Conservation (phyloP, 257 asterid species). For the Salvia splendens region DNA sequence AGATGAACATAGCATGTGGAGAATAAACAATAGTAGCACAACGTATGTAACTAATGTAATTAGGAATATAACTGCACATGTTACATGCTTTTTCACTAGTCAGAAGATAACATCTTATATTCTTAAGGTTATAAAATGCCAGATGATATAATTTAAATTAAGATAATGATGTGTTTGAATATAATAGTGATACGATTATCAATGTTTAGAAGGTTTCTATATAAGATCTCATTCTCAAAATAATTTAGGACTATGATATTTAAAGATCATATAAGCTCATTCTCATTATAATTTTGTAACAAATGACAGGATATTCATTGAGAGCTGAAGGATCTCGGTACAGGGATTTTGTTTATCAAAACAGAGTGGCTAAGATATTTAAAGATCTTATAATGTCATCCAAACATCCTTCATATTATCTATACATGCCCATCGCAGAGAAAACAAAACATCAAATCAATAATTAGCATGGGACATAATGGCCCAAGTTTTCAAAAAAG, state of each 20-base stretch:
- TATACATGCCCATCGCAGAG: not conserved
- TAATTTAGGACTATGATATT: not conserved
- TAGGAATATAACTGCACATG: not conserved
- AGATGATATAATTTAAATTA: constrained; percentile 1
- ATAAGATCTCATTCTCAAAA: constrained; percentile 16
- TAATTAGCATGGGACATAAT: constrained; percentile 5
- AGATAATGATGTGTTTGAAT: not conserved
- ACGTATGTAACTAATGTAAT: not conserved
- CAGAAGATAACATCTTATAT: constrained; percentile 4
- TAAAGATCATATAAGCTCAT: too few species aligned
- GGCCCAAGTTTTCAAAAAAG: not conserved
- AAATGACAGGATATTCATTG: not conserved
- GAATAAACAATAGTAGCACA: not conserved
- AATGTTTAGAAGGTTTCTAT: not conserved
- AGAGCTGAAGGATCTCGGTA: not conserved
- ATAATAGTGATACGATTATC: not conserved
- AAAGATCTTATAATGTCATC: constrained; percentile 21
- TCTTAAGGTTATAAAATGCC: not conserved
- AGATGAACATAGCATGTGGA: not conserved
- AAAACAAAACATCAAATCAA: not conserved
- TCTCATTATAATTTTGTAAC: not conserved
- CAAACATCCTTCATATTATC: not conserved
- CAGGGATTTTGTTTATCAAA: not conserved
- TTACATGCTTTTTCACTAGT: constrained; percentile 2
- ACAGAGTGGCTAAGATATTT: constrained; percentile 2